These are phyloP conservation scores for Solioccasus polychromus DNA, from an alignment of 768 basidiomycete genomes.

Conservation along the genomic window DNA sequence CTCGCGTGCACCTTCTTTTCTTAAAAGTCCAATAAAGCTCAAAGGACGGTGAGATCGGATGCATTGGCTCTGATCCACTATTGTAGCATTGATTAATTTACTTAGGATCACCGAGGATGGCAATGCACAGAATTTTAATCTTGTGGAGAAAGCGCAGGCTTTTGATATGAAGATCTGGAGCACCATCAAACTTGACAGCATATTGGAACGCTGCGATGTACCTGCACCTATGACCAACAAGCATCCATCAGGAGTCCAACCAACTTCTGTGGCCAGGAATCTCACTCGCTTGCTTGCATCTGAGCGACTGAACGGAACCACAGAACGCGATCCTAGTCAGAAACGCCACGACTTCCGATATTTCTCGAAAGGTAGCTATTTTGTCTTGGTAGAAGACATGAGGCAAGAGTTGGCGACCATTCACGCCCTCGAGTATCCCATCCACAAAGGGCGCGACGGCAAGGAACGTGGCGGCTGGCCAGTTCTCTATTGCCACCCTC, in stretches of 20 bases:
- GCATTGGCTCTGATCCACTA: not conserved
- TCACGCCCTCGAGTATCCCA: slow-evolving; percentile 76
- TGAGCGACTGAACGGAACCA: slow-evolving; percentile 79
- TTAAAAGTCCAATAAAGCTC: slow-evolving; percentile 68
- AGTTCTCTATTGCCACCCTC: slow-evolving; percentile 73
- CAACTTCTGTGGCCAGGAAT: slow-evolving; percentile 35
- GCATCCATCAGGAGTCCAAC: slow-evolving; percentile 27
- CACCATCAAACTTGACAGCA: slow-evolving; percentile 64
- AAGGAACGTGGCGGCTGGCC: slow-evolving; percentile 73
- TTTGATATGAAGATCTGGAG: slow-evolving; percentile 89
- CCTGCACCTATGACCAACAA: slow-evolving; percentile 28
- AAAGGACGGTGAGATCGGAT: slow-evolving; percentile 48
- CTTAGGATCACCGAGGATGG: slow-evolving; percentile 31
- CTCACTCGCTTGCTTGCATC: slow-evolving; percentile 68
- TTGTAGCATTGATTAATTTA: slow-evolving; percentile 3
- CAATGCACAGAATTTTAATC: slow-evolving; percentile 38
- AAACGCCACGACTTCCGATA: slow-evolving; percentile 87
- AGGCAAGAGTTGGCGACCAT: slow-evolving; percentile 81
- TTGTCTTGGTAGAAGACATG: slow-evolving; percentile 91
- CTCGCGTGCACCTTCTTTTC: slow-evolving; percentile 25
- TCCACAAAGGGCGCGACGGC: slow-evolving; percentile 49
- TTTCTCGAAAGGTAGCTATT: slow-evolving; percentile 71
- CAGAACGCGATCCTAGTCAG: slow-evolving; percentile 89
- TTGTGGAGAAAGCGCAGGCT: slow-evolving; percentile 62
- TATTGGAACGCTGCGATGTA: slow-evolving; percentile 63